A percentile compares a stretch with the other conserved stretches of the same genome.
Evolutionary conservation across 1,284 basidiomycete genomes (phyloP).

Genomic region (Marasmius fiardii): DNA sequence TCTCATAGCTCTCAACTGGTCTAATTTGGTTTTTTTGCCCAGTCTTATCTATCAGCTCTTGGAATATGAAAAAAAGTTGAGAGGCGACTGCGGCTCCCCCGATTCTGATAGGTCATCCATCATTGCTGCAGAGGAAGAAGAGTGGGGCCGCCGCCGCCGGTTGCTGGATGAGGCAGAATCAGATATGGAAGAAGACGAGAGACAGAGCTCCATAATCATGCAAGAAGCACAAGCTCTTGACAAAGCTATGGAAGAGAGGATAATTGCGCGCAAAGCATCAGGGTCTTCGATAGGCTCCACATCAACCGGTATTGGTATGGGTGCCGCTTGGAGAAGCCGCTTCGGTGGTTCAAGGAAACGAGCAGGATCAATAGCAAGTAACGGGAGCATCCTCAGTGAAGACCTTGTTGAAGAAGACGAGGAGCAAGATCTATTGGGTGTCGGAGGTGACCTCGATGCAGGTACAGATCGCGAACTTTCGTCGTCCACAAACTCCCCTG

Average conservation of each 20-base stretch:
- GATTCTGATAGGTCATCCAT: constrained; percentile 51
- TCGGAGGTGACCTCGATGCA: constrained; percentile 66
- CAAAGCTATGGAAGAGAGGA: constrained; percentile 79
- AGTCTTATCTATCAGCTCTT: constrained; percentile 96
- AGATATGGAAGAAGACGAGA: constrained; percentile 48
- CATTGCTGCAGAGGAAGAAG: constrained; percentile 69
- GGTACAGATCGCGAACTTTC: constrained; percentile 31
- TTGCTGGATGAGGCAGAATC: constrained; percentile 56
- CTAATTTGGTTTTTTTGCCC: constrained; percentile 14
- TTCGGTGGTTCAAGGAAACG: constrained; percentile 60
- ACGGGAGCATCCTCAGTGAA: constrained; percentile 69
- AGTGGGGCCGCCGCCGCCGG: constrained; percentile 75
- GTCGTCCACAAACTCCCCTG: constrained; percentile 41
- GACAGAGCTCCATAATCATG: constrained; percentile 56
- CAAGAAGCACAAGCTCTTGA: constrained; percentile 75
- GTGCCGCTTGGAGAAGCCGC: constrained; percentile 58
- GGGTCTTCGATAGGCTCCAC: constrained; percentile 60
- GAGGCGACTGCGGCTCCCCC: constrained; percentile 45
- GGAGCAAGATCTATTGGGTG: constrained; percentile 62
- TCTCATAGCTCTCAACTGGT: constrained; percentile 5
- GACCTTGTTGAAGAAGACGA: constrained; percentile 80
- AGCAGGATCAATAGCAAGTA: constrained; percentile 69
- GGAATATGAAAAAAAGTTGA: constrained; percentile 87
- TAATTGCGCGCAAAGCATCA: constrained; percentile 68
- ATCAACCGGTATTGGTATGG: constrained; percentile 59